Percentiles rank a stretch among this genome's conserved stretches.
Evolutionary conservation across 495 filamentous ascomycete species (phyloP).

Genomic region (Lophium mytilinum): DNA sequence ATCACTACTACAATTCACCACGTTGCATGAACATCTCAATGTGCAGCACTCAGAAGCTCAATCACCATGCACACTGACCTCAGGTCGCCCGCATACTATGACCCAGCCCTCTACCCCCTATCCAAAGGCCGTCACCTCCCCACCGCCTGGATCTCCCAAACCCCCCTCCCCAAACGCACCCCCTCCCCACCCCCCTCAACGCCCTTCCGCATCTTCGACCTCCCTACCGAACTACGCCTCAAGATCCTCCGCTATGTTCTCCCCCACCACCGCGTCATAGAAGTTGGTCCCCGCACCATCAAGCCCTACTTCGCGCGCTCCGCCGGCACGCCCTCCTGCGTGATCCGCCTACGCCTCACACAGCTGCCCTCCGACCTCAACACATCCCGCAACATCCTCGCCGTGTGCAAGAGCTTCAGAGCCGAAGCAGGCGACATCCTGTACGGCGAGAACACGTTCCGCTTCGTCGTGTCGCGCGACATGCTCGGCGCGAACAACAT

Average conservation of each 20-base stretch:
- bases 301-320: not conserved
- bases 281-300: not conserved
- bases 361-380: not conserved
- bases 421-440: not conserved
- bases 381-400: not conserved
- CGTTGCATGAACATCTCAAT: too few species aligned
- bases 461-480: not conserved
- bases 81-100: too few species aligned
- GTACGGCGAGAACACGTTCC: not conserved
- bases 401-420: not conserved
- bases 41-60: too few species aligned
- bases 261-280: not conserved
- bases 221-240: conserved; percentile 10
- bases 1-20: too few species aligned
- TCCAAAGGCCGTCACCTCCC: not conserved
- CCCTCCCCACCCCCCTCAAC: not conserved
- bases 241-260: conserved; percentile 5
- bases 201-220: conserved; percentile 1
- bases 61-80: too few species aligned
- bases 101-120: too few species aligned
- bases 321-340: not conserved
- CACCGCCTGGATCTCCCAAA: not conserved
- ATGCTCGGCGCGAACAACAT: not conserved
- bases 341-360: not conserved
- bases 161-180: not conserved